Base-by-base conservation (phyloP, 129 eudicot genomes). In the Flaveria robusta region DNA sequence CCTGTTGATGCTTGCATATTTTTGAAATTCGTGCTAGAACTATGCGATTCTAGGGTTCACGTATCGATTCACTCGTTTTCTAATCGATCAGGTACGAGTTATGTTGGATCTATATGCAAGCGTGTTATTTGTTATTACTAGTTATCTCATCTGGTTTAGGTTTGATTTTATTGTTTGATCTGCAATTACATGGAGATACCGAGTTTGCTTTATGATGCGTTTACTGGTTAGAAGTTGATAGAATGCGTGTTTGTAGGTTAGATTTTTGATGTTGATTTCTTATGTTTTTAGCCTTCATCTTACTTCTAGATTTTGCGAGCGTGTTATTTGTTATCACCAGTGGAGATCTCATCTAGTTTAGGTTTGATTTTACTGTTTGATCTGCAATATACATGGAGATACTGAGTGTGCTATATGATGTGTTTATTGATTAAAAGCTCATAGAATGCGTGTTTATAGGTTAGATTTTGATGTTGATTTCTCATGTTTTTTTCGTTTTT, bases 111-210 rank as follows among this genome's bases (percentile, higher is more conserved):
- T 49, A 6, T 6, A 34, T 5, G 3, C 39, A 34, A 34, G 39
- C 39, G 37, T 31, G 4, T 31, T 31, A 7, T 31, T 31, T 31
- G 0, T 31, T 31, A 31, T 31, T 31, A 34, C 5, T 24, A 60
- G 39, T 60, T 60, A 27, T 60, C 39, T 60, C 39, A 11, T 60
- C 66, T 60, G 67, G 3, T 60, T 60, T 60, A 26, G 67, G 19
- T 27, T 60, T 24, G 67, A 4, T 60, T 60, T 60, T 60, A 14
- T 24, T 58, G 27, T 26, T 60, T 14, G 18, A 24, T 60, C 67
- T 60, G 67, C 67, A 10, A 58, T 60, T 60, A 14, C 5, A 60
- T 6, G 67, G 39, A 24, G 67, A 11, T 24, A 12, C 13, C 0
- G 41, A 26, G 18, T 4, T 12, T 60, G 66, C 4, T 3, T 11